Evolutionary conservation across 169 alveolate genomes (phyloP).

Genomic region (Amoebophrya sp.): DNA sequence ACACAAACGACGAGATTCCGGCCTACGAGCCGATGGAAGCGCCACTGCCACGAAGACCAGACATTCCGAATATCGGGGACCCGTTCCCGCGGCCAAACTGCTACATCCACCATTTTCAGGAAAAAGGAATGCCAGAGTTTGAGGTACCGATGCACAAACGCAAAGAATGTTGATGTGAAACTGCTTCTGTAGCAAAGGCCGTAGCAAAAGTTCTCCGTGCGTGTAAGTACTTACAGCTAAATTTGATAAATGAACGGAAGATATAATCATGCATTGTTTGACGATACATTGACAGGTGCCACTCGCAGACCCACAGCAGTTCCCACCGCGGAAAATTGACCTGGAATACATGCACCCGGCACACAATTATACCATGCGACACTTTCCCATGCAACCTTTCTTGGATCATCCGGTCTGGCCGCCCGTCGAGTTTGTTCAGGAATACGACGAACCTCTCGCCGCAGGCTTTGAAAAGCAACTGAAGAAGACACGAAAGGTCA

Average conservation of each 20-base stretch:
- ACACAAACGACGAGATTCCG: background rate
- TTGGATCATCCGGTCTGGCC: conserved; percentile 23
- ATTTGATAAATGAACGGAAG: too few species aligned
- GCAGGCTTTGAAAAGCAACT: background rate
- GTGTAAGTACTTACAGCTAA: too few species aligned
- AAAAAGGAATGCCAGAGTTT: background rate
- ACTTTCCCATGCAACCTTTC: background rate
- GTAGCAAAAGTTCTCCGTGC: too few species aligned
- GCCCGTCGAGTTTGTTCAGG: background rate
- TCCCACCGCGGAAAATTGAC: background rate
- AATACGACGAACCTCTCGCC: background rate
- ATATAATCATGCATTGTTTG: too few species aligned
- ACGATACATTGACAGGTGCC: background rate
- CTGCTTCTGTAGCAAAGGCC: too few species aligned
- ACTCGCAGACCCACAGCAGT: background rate
- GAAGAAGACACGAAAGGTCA: background rate
- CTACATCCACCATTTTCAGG: conserved; percentile 20
- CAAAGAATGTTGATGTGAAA: too few species aligned
- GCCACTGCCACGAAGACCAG: background rate
- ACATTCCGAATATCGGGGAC: conserved; percentile 13
- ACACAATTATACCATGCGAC: background rate
- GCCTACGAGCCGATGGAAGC: conserved; percentile 16
- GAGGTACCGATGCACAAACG: background rate
- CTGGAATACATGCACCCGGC: conserved; percentile 1
- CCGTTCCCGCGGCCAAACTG: conserved; percentile 4